A percentile compares a stretch with the other conserved stretches of the same genome.
These are phyloP conservation scores for Talaromyces liani DNA, from an alignment of 495 filamentous ascomycete species.

Conservation along the genomic window DNA sequence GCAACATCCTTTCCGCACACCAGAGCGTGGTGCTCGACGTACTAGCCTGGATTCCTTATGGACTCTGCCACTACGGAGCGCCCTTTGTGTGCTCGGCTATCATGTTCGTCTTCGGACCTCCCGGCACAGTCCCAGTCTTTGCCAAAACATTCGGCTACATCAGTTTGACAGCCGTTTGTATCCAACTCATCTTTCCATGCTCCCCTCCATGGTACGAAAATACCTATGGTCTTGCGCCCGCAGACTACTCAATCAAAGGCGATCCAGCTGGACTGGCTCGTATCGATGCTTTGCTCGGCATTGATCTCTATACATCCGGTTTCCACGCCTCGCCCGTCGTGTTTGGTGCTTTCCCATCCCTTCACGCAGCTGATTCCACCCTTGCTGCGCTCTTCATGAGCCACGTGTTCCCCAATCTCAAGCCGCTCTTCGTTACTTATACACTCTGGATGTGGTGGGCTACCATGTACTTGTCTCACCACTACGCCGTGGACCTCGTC, in stretches of 20 bases:
- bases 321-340: slow-evolving; percentile 86
- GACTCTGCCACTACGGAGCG: slow-evolving; percentile 77
- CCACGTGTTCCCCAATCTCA: slow-evolving; percentile 74
- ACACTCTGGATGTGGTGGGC: slow-evolving; percentile 94
- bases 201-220: slow-evolving; percentile 96
- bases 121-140: slow-evolving; percentile 77
- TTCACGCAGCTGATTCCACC: slow-evolving; percentile 81
- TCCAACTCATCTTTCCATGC: slow-evolving; percentile 86
- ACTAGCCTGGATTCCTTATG: slow-evolving; percentile 90
- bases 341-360: slow-evolving; percentile 88
- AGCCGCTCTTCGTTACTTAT: slow-evolving; percentile 70
- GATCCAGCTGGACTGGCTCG: slow-evolving; percentile 81
- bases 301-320: slow-evolving; percentile 83
- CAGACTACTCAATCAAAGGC: slow-evolving; percentile 83
- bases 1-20: slow-evolving; percentile 88
- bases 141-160: slow-evolving; percentile 85
- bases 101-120: slow-evolving; percentile 82
- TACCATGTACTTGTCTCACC: slow-evolving; percentile 96
- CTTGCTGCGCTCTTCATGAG: slow-evolving; percentile 89
- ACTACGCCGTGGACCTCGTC: slow-evolving; percentile 90
- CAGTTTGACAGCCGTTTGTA: slow-evolving; percentile 75
- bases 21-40: slow-evolving; percentile 73
- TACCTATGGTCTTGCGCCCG: slow-evolving; percentile 76
- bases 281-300: slow-evolving; percentile 81
- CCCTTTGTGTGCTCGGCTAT: slow-evolving; percentile 66